Percentiles rank a stretch among this genome's conserved stretches.
Conservation (phyloP, 495 filamentous ascomycete species). For the Trypethelium eluteriae region DNA sequence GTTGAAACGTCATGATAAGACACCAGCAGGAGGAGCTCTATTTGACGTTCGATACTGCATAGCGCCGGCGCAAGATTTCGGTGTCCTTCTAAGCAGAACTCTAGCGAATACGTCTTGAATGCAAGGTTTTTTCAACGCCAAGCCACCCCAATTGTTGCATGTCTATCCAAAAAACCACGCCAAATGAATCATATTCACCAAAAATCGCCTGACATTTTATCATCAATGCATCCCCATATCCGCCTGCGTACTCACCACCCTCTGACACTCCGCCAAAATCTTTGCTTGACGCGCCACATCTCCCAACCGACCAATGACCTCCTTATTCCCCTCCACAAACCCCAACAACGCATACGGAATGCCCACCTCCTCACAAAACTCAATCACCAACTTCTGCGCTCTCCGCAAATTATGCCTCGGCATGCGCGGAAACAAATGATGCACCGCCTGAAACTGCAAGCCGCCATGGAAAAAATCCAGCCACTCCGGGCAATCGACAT, state of each 20-base stretch:
- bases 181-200: neutral
- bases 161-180: neutral
- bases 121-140: neutral
- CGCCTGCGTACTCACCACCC: constrained; percentile 38
- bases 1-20: neutral
- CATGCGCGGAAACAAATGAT: constrained; percentile 91
- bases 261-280: constrained; percentile 82
- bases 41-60: neutral
- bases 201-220: neutral
- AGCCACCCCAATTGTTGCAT: neutral
- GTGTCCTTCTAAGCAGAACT: neutral
- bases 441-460: constrained; percentile 92
- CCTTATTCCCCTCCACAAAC: constrained; percentile 85
- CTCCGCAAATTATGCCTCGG: constrained; percentile 85
- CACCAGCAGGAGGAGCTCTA: neutral
- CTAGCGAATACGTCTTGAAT: no score
- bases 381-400: constrained; percentile 73
- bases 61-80: neutral
- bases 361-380: constrained; percentile 83
- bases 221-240: constrained; percentile 22
- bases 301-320: constrained; percentile 73
- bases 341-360: constrained; percentile 93
- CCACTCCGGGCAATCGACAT: constrained; percentile 92
- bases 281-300: constrained; percentile 83
- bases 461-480: constrained; percentile 95